Conservation (phyloP, 2,329 filamentous ascomycete genomes). For the Fusarium dimerum region DNA sequence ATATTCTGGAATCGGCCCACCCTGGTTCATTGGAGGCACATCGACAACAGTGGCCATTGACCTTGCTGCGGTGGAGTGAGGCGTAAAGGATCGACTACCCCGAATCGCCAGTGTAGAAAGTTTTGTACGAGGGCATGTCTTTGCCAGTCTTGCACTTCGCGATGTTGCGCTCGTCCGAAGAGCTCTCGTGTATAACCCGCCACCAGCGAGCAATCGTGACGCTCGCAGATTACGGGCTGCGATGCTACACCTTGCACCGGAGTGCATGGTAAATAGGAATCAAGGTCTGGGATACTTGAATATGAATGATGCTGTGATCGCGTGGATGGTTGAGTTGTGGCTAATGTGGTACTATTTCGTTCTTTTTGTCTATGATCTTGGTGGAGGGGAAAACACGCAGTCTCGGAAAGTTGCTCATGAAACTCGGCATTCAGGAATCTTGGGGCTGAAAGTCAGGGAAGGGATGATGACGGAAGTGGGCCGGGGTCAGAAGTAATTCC, state of each 20-base stretch:
- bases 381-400: too few relatives aligned
- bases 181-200: slow-evolving; percentile 19
- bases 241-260: slow-evolving; percentile 18
- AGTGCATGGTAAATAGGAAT: slow-evolving; percentile 20
- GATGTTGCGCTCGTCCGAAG: slow-evolving; percentile 24
- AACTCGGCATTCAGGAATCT: too few relatives aligned
- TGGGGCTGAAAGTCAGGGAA: too few relatives aligned
- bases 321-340: background rate
- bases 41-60: slow-evolving; percentile 33
- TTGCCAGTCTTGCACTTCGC: slow-evolving; percentile 4
- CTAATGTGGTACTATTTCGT: too few relatives aligned
- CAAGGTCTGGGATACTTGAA: slow-evolving; percentile 4
- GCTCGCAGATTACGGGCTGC: slow-evolving; percentile 16
- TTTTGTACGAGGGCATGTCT: slow-evolving; percentile 7
- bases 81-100: slow-evolving; percentile 7
- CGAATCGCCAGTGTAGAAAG: slow-evolving; percentile 1
- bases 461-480: slow-evolving; percentile 24
- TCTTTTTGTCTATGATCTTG: too few relatives aligned
- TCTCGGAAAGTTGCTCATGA: slow-evolving; percentile 3
- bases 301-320: background rate
- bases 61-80: slow-evolving; percentile 15
- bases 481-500: slow-evolving; percentile 29
- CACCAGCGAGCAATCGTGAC: slow-evolving; percentile 12
- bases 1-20: slow-evolving; percentile 85
- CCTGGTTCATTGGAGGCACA: slow-evolving; percentile 31